Evolutionary conservation across 1,139 yeast genomes (phyloP).

Genomic region (Diutina mesorugosa): DNA sequence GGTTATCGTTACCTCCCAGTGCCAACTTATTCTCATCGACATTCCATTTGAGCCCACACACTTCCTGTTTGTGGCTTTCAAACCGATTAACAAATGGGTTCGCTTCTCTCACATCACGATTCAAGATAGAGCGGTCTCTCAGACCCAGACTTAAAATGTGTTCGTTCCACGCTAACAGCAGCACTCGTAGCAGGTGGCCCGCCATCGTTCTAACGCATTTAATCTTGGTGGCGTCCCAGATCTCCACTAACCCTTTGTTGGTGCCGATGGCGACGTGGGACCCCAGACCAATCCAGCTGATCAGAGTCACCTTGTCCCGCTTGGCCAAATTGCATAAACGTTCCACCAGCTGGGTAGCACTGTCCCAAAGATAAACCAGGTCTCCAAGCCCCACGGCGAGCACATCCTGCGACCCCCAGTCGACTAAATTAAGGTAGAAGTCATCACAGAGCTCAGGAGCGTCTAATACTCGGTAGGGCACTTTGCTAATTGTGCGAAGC

Average conservation of each 20-base stretch:
- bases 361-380: conserved; percentile 86
- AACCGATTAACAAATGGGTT: conserved; percentile 68
- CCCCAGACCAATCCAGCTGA: conserved; percentile 92
- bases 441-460: conserved; percentile 96
- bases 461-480: conserved; percentile 87
- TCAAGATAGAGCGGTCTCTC: conserved; percentile 71
- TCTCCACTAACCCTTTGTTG: conserved; percentile 73
- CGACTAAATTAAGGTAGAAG: conserved; percentile 80
- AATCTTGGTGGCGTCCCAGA: conserved; percentile 86
- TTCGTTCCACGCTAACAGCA: conserved; percentile 89
- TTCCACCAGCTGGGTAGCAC: conserved; percentile 72
- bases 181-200: conserved; percentile 78
- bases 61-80: conserved; percentile 80
- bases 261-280: conserved; percentile 93
- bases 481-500: conserved; percentile 65
- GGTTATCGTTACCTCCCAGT: conserved; percentile 90
- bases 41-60: conserved; percentile 94
- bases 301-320: conserved; percentile 62
- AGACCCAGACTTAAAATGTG: conserved; percentile 83
- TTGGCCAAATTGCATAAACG: conserved; percentile 55
- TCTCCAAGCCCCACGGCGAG: conserved; percentile 87
- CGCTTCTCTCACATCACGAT: conserved; percentile 83
- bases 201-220: conserved; percentile 84
- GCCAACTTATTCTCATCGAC: conserved; percentile 78
- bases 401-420: conserved; percentile 89